Percentiles rank a stretch among this genome's conserved stretches.
These are phyloP conservation scores for Phaseolus coccineus DNA, from an alignment of 331 rosid genomes.

Conservation along the genomic window DNA sequence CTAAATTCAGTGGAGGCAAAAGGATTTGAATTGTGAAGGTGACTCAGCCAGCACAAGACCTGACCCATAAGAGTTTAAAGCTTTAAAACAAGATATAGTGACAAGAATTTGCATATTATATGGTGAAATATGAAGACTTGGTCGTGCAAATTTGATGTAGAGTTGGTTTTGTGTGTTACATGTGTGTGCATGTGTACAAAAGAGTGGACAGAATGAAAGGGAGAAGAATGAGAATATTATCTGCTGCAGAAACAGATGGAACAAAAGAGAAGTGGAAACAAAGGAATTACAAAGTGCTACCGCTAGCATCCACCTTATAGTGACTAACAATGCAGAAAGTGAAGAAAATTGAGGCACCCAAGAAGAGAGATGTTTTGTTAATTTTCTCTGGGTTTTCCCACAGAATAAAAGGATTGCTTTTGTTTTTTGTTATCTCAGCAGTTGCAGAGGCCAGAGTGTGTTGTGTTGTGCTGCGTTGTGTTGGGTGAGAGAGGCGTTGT, in stretches of 20 bases:
- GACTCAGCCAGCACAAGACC: not conserved
- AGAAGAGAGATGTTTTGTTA: conserved; percentile 60
- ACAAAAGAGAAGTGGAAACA: conserved; percentile 47
- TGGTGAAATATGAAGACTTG: not conserved
- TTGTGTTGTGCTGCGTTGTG: not conserved
- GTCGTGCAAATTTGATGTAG: conserved; percentile 15
- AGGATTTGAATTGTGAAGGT: conserved; percentile 15
- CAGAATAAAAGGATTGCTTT: conserved; percentile 46
- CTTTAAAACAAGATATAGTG: conserved; percentile 7
- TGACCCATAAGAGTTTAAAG: not conserved
- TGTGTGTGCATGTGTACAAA: conserved; percentile 37
- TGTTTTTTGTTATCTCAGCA: conserved; percentile 52
- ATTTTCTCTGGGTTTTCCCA: conserved; percentile 47
- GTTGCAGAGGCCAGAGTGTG: conserved; percentile 45
- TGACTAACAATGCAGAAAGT: conserved; percentile 43
- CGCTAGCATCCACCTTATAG: conserved; percentile 46
- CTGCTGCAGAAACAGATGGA: conserved; percentile 50
- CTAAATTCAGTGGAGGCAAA: conserved; percentile 18
- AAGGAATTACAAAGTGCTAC: conserved; percentile 52
- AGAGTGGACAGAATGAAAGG: conserved; percentile 40
- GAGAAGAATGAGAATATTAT: conserved; percentile 44
- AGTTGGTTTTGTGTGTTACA: conserved; percentile 7
- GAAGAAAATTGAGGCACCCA: conserved; percentile 61
- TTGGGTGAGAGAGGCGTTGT: conserved; percentile 41
- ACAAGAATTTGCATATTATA: conserved; percentile 22